A percentile compares a stretch with the other conserved stretches of the same genome.
Conservation (phyloP, 495 filamentous ascomycete genomes). For the Bathelium albidoporum region DNA sequence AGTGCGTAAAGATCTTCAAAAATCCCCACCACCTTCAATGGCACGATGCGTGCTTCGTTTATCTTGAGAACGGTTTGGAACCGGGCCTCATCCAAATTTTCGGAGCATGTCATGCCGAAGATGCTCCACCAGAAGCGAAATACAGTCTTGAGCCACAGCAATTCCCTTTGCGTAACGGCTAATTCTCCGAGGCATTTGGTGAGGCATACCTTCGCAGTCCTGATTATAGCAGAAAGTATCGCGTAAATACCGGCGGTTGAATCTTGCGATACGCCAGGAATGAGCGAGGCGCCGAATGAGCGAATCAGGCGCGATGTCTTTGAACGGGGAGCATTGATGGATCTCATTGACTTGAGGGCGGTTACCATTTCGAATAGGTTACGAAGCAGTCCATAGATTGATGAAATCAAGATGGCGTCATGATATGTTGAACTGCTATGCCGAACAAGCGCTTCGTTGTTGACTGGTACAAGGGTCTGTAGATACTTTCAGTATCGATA, state of each 20-base stretch:
- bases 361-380: conserved; percentile 32
- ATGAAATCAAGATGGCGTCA: conserved; percentile 33
- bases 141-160: not conserved
- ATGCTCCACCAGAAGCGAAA: conserved; percentile 23
- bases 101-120: conserved; percentile 19
- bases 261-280: conserved; percentile 53
- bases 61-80: conserved; percentile 47
- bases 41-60: conserved; percentile 21
- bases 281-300: conserved; percentile 48
- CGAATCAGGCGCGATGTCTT: conserved; percentile 47
- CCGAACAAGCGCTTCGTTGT: conserved; percentile 48
- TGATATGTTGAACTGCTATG: not conserved
- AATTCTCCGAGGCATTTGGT: not conserved
- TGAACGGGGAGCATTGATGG: not conserved
- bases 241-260: conserved; percentile 9
- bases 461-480: conserved; percentile 54
- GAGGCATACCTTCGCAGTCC: not conserved
- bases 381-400: conserved; percentile 42
- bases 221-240: not conserved
- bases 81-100: conserved; percentile 40
- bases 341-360: not conserved
- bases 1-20: not conserved
- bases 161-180: not conserved
- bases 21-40: not conserved
- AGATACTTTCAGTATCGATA: conserved; percentile 24